Base-by-base conservation (phyloP, 441 rosid species). In the Erodium chrysanthum region DNA sequence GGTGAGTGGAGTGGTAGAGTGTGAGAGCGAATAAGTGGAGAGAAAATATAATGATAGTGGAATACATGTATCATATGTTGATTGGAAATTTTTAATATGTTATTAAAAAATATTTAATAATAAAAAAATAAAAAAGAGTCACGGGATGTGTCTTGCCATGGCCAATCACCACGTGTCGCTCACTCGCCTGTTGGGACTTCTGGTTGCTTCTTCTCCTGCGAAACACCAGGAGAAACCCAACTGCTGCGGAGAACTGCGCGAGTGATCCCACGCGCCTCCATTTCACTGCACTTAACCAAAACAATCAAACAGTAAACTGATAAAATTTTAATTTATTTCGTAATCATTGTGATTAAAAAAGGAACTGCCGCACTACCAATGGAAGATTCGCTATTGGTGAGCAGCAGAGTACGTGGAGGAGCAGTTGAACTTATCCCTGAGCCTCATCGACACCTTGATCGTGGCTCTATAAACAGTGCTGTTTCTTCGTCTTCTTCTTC, bases 341-440 rank as follows among this genome's bases (percentile, higher is more conserved):
- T 50, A 50, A 17, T 15, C 7, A 52, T 52, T 9, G 42, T 52
- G 6, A 17, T 52, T 15, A 52, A 17, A 52, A 18, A 14, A 4
- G 7, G 1, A 46, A 46, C 1, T 3, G 59, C 59, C 17, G 15
- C 58, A 50, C 21, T 12, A 50, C 58, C 22, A 17, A 52, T 52
- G 59, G 59, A 18, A 52, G 59, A 18, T 15, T 52, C 21, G 9
- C 22, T 52, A 52, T 5, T 52, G 22, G 18, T 52, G 59, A 52
- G 59, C 22, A 17, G 59, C 59, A 17, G 59, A 52, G 59, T 52
- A 52, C 59, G 59, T 52, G 59, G 59, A 52, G 59, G 59, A 52
- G 59, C 59, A 17, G 22, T 52, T 15, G 22, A 52, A 2, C 22
- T 52, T 7, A 52, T 7, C 22, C 59, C 11, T 15, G 59, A 52